These are phyloP conservation scores for Chaetoceros muelleri DNA, from an alignment of 108 stramenopile genomes.

Conservation along the genomic window DNA sequence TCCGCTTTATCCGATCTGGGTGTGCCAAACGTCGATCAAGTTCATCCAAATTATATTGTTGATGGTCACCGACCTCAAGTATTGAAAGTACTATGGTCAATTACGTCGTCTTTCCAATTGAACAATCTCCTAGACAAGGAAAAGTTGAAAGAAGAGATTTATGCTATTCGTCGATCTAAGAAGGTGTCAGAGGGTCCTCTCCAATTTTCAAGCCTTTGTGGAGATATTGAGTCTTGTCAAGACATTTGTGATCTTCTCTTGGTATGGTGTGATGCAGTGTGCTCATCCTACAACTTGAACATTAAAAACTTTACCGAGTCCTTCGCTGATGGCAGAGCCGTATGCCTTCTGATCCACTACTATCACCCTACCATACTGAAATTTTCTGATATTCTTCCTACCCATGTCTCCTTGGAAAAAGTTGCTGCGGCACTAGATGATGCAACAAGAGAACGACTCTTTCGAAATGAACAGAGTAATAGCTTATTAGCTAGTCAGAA, in stretches of 20 bases:
- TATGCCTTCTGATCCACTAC: slow-evolving; percentile 83
- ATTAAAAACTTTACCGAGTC: slow-evolving; percentile 68
- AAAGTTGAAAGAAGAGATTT: slow-evolving; percentile 41
- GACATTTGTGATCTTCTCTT: slow-evolving; percentile 46
- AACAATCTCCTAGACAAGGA: slow-evolving; percentile 20
- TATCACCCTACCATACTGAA: slow-evolving; percentile 77
- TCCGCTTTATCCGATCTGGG: slow-evolving; percentile 24
- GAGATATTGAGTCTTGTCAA: neutral
- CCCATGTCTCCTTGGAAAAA: slow-evolving; percentile 11
- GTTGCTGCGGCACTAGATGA: slow-evolving; percentile 5
- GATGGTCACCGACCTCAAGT: slow-evolving; percentile 78
- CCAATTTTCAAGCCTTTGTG: neutral
- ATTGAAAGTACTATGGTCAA: slow-evolving; percentile 69
- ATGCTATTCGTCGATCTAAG: slow-evolving; percentile 25
- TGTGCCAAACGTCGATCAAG: slow-evolving; percentile 38
- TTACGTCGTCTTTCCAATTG: slow-evolving; percentile 44
- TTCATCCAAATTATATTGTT: slow-evolving; percentile 71
- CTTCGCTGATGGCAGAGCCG: slow-evolving; percentile 77
- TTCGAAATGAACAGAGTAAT: slow-evolving; percentile 57
- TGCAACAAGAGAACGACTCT: slow-evolving; percentile 15
- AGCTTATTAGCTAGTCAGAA: slow-evolving; percentile 32
- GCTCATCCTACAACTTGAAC: slow-evolving; percentile 47
- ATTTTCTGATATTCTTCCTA: slow-evolving; percentile 37
- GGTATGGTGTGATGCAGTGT: slow-evolving; percentile 76
- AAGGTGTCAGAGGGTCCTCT: neutral